Percentiles rank a stretch among this genome's conserved stretches.
phyloP scores from a whole-genome alignment of 2,329 filamentous ascomycete genomes.

The Graphilbum sp. region DNA sequence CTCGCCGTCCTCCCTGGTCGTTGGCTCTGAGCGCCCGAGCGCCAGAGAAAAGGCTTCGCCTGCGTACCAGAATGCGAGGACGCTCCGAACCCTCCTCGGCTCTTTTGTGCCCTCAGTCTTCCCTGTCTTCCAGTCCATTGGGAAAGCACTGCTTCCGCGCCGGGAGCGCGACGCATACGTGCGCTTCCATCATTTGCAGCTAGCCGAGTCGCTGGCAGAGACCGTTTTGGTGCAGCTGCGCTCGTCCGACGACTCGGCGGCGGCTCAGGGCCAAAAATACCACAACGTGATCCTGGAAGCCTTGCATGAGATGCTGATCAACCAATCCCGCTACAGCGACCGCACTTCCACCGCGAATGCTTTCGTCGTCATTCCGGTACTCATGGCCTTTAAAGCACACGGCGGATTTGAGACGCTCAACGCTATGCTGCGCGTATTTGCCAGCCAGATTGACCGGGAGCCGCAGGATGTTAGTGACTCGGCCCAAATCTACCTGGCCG shows the following conservation, averaged over 20 bases:
- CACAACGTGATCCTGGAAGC: conserved; percentile 69
- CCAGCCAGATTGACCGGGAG: conserved; percentile 29
- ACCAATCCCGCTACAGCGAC: conserved; percentile 36
- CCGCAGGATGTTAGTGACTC: conserved; percentile 24
- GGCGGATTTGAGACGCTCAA: conserved; percentile 63
- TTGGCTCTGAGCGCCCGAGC: no score
- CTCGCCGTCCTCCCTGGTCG: no score
- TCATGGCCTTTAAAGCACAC: conserved; percentile 73
- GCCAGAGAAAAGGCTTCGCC: conserved; percentile 21
- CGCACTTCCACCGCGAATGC: no score
- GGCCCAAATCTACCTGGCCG: conserved; percentile 30
- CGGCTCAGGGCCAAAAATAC: conserved; percentile 58
- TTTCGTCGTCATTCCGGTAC: conserved; percentile 59
- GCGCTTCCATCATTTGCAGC: conserved; percentile 34
- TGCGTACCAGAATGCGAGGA: conserved; percentile 58
- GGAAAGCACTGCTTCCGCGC: conserved; percentile 63
- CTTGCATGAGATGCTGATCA: conserved; percentile 63
- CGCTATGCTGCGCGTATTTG: conserved; percentile 50
- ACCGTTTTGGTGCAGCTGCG: conserved; percentile 53
- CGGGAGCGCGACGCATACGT: conserved; percentile 50
- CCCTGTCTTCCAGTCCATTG: conserved; percentile 71
- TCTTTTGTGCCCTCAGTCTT: conserved; percentile 67
- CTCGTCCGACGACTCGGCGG: conserved; percentile 24
- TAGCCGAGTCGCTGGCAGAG: conserved; percentile 52
- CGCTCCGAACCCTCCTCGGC: conserved; percentile 59